Percentiles rank a stretch among this genome's conserved stretches.
phyloP scores from a whole-genome alignment of 805 yeast species.

The Wickerhamomyces rabaulensis region DNA sequence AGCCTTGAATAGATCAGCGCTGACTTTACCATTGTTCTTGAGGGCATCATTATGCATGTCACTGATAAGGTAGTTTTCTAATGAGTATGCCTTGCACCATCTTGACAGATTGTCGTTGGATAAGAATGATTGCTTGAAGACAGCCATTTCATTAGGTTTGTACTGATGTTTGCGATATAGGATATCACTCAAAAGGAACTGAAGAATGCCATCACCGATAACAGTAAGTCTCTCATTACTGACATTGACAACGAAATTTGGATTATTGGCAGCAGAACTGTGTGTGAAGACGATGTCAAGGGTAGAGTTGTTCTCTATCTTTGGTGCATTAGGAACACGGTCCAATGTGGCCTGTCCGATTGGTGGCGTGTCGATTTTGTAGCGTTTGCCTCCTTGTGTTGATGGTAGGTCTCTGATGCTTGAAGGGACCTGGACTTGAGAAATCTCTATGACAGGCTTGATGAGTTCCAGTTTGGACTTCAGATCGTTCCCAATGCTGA shows the following conservation, averaged over 20 bases:
- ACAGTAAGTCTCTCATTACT: conserved; percentile 77
- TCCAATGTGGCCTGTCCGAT: neutral
- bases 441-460: neutral
- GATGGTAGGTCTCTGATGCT: neutral
- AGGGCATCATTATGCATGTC: neutral
- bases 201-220: conserved; percentile 73
- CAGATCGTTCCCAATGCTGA: neutral
- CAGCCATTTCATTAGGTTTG: neutral
- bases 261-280: conserved; percentile 49
- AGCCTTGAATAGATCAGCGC: neutral
- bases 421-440: neutral
- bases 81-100: neutral
- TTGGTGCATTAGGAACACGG: conserved; percentile 51
- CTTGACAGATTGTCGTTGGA: neutral
- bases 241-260: neutral
- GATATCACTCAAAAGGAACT: neutral
- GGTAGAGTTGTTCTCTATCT: conserved; percentile 41
- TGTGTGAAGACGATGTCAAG: conserved; percentile 70
- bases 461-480: neutral
- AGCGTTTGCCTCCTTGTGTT: neutral
- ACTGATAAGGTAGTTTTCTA: neutral
- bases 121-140: neutral
- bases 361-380: neutral
- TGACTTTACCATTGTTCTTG: neutral
- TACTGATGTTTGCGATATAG: neutral